Percentiles rank a stretch among this genome's conserved stretches.
phyloP scores from a whole-genome alignment of 495 filamentous ascomycete genomes.

The Collariella sp. region DNA sequence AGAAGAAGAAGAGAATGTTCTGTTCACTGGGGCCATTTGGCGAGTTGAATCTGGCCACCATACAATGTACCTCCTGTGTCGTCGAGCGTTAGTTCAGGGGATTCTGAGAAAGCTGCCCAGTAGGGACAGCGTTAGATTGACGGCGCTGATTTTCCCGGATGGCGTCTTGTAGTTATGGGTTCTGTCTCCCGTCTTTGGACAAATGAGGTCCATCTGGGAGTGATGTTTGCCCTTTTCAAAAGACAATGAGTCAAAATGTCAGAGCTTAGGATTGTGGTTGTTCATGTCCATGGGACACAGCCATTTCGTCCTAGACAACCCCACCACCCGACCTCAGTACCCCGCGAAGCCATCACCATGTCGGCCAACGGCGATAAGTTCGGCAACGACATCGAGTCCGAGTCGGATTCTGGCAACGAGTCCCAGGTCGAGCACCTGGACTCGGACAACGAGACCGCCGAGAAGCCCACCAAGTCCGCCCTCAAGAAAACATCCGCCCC shows the following conservation, averaged over 20 bases:
- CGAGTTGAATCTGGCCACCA: too few relatives aligned
- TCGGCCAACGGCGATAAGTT: constrained; percentile 40
- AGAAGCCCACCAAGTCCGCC: constrained; percentile 37
- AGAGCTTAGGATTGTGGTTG: neutral
- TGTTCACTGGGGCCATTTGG: too few relatives aligned
- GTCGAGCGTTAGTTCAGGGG: too few relatives aligned
- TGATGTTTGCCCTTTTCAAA: too few relatives aligned
- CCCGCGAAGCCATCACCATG: constrained; percentile 29
- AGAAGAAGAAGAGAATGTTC: too few relatives aligned
- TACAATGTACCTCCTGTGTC: too few relatives aligned
- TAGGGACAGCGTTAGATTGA: too few relatives aligned
- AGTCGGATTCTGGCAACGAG: constrained; percentile 40
- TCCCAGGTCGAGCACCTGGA: constrained; percentile 32
- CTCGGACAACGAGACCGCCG: constrained; percentile 32
- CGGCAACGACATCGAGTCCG: constrained; percentile 42
- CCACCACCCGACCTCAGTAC: constrained; percentile 13
- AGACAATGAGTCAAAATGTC: too few relatives aligned
- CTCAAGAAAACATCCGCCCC: constrained; percentile 39
- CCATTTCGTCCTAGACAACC: constrained; percentile 2
- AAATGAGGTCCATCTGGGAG: neutral
- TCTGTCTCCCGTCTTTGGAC: neutral
- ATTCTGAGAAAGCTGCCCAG: too few relatives aligned
- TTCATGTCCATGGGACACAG: neutral
- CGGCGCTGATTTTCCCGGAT: too few relatives aligned
- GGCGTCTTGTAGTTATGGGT: too few relatives aligned